Evolutionary conservation across 1,284 basidiomycete genomes (phyloP).

Genomic region (Macrocystidia cucumis): DNA sequence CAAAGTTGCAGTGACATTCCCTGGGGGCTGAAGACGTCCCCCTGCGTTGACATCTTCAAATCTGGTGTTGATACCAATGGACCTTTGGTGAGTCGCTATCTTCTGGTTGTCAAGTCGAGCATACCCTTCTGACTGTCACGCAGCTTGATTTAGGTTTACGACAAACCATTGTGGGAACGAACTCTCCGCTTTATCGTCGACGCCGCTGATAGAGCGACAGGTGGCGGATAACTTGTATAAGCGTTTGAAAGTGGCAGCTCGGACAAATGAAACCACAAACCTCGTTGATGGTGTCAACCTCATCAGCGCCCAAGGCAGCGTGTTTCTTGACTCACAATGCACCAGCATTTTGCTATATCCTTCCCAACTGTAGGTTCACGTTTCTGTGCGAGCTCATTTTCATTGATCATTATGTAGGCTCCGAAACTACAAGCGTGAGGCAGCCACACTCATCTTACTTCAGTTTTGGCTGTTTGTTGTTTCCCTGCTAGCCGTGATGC

Average conservation of each 20-base stretch:
- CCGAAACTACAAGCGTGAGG: slow-evolving; percentile 40
- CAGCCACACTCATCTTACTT: slow-evolving; percentile 38
- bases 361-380: slow-evolving; percentile 27
- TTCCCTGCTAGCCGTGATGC: slow-evolving; percentile 41
- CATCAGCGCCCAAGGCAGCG: slow-evolving; percentile 10
- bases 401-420: slow-evolving; percentile 22
- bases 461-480: slow-evolving; percentile 55
- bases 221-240: no score
- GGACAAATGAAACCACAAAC: not conserved
- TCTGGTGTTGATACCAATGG: slow-evolving; percentile 16
- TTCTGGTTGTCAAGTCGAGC: slow-evolving; percentile 1
- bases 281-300: slow-evolving; percentile 10
- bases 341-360: slow-evolving; percentile 36
- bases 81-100: slow-evolving; percentile 5
- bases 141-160: no score
- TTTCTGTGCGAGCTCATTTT: slow-evolving; percentile 8
- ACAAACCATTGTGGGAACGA: no score
- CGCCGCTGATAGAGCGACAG: no score
- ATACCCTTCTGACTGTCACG: not conserved
- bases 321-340: slow-evolving; percentile 28
- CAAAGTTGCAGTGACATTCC: slow-evolving; percentile 43
- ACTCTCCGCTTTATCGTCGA: no score
- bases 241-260: no score
- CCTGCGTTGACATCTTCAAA: slow-evolving; percentile 26
- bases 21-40: slow-evolving; percentile 14